Conservation (phyloP, 345 rosid species). For the Euclidium syriacum region DNA sequence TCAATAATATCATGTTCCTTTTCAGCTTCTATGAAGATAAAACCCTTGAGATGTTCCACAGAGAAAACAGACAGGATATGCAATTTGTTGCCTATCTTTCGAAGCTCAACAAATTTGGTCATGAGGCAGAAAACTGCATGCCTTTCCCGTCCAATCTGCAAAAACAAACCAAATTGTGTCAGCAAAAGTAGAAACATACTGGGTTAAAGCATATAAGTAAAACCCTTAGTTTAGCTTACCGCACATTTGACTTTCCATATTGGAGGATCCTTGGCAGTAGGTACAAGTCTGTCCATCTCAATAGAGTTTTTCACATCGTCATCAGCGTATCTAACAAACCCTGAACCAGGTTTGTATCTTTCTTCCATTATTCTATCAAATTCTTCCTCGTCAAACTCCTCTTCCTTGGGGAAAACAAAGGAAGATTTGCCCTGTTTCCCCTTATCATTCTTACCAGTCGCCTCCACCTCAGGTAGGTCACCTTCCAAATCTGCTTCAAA, state of each 20-base stretch:
- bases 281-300: conserved; percentile 47
- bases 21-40: conserved; percentile 72
- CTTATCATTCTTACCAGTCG: conserved; percentile 37
- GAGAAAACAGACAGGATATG: conserved; percentile 67
- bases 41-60: conserved; percentile 77
- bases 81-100: conserved; percentile 51
- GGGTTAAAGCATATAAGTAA: not conserved
- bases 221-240: conserved; percentile 37
- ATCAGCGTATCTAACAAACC: conserved; percentile 47
- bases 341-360: conserved; percentile 52
- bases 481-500: conserved; percentile 43
- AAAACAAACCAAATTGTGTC: conserved; percentile 18
- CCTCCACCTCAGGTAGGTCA: conserved; percentile 41
- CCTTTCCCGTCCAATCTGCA: conserved; percentile 79
- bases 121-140: conserved; percentile 80
- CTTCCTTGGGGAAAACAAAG: conserved; percentile 67
- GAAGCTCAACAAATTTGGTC: conserved; percentile 87
- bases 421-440: conserved; percentile 36
- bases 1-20: conserved; percentile 60
- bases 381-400: conserved; percentile 68
- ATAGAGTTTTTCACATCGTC: conserved; percentile 50
- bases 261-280: conserved; percentile 54
- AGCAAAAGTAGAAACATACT: not conserved
- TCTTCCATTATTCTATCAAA: conserved; percentile 85
- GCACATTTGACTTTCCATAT: conserved; percentile 92